phyloP scores from a whole-genome alignment of 768 basidiomycete species.

The Boletales sp. region DNA sequence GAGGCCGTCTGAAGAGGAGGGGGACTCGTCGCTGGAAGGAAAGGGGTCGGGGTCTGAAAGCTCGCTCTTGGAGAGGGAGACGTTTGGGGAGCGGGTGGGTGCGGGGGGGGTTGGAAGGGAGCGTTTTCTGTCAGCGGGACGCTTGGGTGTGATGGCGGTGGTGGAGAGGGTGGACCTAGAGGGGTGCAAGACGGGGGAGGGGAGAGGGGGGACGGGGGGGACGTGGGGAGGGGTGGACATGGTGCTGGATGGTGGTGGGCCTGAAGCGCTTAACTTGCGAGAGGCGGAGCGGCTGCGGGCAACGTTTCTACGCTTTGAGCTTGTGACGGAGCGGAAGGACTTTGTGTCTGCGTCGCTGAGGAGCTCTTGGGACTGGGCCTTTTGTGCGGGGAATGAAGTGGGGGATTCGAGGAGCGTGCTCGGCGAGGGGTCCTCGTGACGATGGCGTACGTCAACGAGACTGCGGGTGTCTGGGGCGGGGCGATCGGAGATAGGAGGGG shows the following conservation, averaged over 20 bases:
- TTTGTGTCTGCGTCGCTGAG: conserved; percentile 24
- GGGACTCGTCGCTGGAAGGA: conserved; percentile 28
- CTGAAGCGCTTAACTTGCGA: conserved; percentile 39
- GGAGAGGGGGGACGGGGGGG: conserved; percentile 31
- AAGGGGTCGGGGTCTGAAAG: conserved; percentile 27
- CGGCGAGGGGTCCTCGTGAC: conserved; percentile 19
- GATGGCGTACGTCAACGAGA: conserved; percentile 11
- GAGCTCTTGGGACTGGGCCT: conserved; percentile 18
- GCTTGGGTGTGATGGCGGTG: conserved; percentile 7
- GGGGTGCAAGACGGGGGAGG: not conserved
- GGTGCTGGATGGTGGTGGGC: conserved; percentile 12
- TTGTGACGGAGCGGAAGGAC: conserved; percentile 23
- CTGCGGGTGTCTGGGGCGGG: not conserved
- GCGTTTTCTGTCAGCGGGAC: not conserved
- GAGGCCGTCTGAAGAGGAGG: conserved; percentile 33
- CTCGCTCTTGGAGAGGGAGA: conserved; percentile 21
- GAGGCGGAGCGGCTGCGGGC: conserved; percentile 13
- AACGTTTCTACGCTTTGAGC: conserved; percentile 24
- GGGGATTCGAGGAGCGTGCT: conserved; percentile 23
- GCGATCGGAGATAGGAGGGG: conserved; percentile 22
- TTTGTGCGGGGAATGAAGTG: conserved; percentile 6
- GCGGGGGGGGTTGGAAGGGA: not conserved
- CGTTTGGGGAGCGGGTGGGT: conserved; percentile 11
- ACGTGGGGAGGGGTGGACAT: conserved; percentile 58
- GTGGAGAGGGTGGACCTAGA: conserved; percentile 18